These are phyloP conservation scores for Pleurotus eryngii DNA, from an alignment of 768 basidiomycete genomes.

Conservation along the genomic window DNA sequence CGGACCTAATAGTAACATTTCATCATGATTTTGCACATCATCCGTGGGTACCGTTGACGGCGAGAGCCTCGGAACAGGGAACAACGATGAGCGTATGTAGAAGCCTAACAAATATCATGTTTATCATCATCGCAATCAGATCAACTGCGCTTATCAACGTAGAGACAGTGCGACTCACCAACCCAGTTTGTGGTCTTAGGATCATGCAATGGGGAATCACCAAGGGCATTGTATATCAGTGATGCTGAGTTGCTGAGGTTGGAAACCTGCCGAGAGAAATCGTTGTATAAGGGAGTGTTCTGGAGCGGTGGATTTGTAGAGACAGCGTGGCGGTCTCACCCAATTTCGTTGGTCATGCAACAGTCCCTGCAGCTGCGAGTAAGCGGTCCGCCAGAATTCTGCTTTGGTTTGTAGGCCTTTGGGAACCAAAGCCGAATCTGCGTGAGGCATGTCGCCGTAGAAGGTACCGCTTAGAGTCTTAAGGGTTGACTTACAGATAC, in stretches of 20 bases:
- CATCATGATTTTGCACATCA: conserved; percentile 15
- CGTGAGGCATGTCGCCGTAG: conserved; percentile 64
- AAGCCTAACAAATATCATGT: conserved; percentile 56
- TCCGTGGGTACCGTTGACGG: conserved; percentile 12
- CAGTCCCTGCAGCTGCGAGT: conserved; percentile 56
- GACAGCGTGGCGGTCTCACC: conserved; percentile 42
- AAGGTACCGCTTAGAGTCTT: too few relatives aligned
- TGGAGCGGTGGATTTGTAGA: neutral
- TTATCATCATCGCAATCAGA: conserved; percentile 3
- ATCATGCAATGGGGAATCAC: conserved; percentile 63
- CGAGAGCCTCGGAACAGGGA: conserved; percentile 43
- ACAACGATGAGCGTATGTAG: conserved; percentile 68
- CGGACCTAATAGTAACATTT: conserved; percentile 67
- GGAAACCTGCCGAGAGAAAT: conserved; percentile 52
- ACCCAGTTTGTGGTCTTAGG: conserved; percentile 88
- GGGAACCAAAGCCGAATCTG: conserved; percentile 76
- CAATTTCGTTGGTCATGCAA: conserved; percentile 71
- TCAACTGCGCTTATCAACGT: neutral
- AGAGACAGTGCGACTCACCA: conserved; percentile 53
- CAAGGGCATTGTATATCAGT: conserved; percentile 74
- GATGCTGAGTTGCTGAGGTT: conserved; percentile 84
- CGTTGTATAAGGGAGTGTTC: conserved; percentile 4
- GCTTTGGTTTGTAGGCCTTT: conserved; percentile 62
- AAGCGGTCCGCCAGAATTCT: conserved; percentile 80
- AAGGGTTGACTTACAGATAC: too few relatives aligned